phyloP scores from a whole-genome alignment of 495 filamentous ascomycete genomes.

The Aspergillus kassunensis region DNA sequence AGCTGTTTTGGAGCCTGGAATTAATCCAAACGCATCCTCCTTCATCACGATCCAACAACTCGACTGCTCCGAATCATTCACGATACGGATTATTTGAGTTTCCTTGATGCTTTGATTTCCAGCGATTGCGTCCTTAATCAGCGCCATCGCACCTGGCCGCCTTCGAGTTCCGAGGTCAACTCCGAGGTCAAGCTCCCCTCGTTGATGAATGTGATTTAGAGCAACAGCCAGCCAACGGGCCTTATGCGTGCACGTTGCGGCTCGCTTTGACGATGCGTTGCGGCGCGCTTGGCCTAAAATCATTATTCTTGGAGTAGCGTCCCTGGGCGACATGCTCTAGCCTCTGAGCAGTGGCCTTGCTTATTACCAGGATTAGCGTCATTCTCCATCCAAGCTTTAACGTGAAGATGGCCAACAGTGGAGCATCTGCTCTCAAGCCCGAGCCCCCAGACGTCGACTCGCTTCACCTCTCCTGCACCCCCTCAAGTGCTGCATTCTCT shows the following conservation, averaged over 20 bases:
- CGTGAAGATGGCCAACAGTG: slow-evolving; percentile 19
- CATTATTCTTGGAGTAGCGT: neutral
- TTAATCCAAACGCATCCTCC: neutral
- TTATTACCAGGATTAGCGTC: slow-evolving; percentile 10
- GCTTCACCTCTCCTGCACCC: slow-evolving; percentile 4
- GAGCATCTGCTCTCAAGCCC: slow-evolving; percentile 8
- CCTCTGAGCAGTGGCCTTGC: slow-evolving; percentile 3
- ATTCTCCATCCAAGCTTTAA: slow-evolving; percentile 8
- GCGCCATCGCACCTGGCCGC: neutral
- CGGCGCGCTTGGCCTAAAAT: neutral
- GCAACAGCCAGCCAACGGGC: slow-evolving; percentile 11
- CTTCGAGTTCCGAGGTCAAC: too few relatives aligned
- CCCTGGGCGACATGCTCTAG: neutral
- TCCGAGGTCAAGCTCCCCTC: neutral
- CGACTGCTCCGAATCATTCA: neutral
- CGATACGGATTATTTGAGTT: neutral
- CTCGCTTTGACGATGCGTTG: slow-evolving; percentile 10
- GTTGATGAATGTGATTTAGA: slow-evolving; percentile 1
- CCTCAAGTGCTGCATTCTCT: slow-evolving; percentile 10
- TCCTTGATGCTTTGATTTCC: neutral
- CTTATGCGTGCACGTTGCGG: slow-evolving; percentile 12
- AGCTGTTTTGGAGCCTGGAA: neutral
- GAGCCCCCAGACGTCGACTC: slow-evolving; percentile 7
- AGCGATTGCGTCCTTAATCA: neutral
- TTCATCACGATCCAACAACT: neutral